Evolutionary conservation across 2,329 filamentous ascomycete species (phyloP).

Genomic region (Nemania serpens): DNA sequence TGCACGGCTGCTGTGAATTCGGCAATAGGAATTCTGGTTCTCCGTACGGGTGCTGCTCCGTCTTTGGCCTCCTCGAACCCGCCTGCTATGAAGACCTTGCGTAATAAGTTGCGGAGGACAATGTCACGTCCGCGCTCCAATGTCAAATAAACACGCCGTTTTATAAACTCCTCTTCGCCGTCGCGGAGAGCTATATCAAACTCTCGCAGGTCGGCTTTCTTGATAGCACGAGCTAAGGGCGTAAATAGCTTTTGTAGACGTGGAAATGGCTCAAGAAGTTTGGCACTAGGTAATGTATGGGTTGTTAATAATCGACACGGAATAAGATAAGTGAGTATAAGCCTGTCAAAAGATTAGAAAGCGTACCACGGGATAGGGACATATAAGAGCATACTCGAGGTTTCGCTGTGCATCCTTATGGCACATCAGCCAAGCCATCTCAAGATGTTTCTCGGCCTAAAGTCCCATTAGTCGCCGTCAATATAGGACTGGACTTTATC

Average conservation of each 20-base stretch:
- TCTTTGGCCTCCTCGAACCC: constrained; percentile 82
- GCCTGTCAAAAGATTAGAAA: constrained; percentile 51
- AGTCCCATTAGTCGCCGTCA: constrained; percentile 1
- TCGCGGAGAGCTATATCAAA: constrained; percentile 83
- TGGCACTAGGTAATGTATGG: constrained; percentile 77
- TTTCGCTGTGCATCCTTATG: constrained; percentile 74
- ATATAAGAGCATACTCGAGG: constrained; percentile 66
- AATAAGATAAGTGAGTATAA: constrained; percentile 93
- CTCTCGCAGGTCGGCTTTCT: constrained; percentile 76
- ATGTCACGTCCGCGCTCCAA: constrained; percentile 92
- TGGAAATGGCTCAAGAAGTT: constrained; percentile 76
- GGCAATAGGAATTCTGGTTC: constrained; percentile 78
- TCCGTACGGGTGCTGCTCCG: constrained; percentile 63
- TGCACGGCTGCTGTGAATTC: constrained; percentile 87
- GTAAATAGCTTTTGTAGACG: constrained; percentile 77
- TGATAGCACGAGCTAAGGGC: constrained; percentile 79
- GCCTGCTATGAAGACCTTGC: constrained; percentile 86
- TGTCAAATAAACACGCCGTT: constrained; percentile 90
- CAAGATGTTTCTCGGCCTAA: constrained; percentile 79
- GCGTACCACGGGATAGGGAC: constrained; percentile 31
- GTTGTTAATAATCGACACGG: constrained; percentile 89
- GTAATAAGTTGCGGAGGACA: constrained; percentile 84
- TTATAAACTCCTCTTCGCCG: constrained; percentile 91
- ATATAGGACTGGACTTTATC: not conserved
- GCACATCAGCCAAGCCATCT: constrained; percentile 81